Evolutionary conservation across 1,284 basidiomycete species (phyloP), one percentile per base, ranked within the genome.

Genomic region (Farysia itapuensis): DNA sequence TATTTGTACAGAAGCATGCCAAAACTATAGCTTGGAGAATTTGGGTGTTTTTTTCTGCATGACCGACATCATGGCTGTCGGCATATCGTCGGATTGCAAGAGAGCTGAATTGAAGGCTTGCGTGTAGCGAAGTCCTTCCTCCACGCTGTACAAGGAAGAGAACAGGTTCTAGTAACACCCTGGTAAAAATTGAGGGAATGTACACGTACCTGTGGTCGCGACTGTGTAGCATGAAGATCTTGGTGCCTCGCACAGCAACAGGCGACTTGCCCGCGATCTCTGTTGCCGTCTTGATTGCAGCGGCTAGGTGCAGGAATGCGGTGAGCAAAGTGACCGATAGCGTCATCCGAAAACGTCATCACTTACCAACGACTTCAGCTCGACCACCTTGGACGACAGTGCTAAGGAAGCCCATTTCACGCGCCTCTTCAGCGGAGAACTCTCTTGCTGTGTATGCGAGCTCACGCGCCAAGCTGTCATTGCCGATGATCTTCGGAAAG

Each of bases 401-500:
- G 23, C 88, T 90, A 8, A 95, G 80, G 35, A 95, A 82, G 0
- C 92, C 92, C 4, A 92, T 79, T 40, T 82, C 79, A 44, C 81
- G 78, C 0, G 90, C 92, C 70, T 91, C 90, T 0, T 72, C 66
- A 0, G 87, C 83, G 13, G 80, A 79, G 74, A 96, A 97, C 23
- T 80, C 78, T 5, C 89, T 81, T 1, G 84, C 86, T 0, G 89
- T 90, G 68, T 88, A 84, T 0, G 88, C 86, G 8, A 94, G 81
- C 77, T 96, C 92, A 39, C 84, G 81, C 0, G 85, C 80, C n/a
- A 88, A 80, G 6, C 87, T 89, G 25, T 85, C 83, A 78, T 91
- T 93, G 1, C 85, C 89, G 0, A 84, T 83, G 33, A 89, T 82
- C 72, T 90, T 90, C 0, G 89, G 89, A 22, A 94, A 80, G 29